Base-by-base conservation (phyloP, 163 green algal genomes). In the Chlorella variabilis region DNA sequence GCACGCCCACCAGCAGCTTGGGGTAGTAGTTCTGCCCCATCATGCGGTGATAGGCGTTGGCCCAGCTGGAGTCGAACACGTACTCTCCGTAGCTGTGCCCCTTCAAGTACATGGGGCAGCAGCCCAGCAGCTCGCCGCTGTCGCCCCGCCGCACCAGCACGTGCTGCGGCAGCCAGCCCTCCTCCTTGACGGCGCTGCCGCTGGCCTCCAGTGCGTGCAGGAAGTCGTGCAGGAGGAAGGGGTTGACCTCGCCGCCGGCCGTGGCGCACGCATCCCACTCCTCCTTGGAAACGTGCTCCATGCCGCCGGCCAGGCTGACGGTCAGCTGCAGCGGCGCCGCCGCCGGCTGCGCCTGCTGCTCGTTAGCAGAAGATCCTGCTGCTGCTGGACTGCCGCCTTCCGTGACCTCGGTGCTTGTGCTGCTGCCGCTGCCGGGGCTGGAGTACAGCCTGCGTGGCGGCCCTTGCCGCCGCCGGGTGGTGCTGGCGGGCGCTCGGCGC, bases 21-120 rank as follows among this genome's bases (percentile, higher is more conserved):
- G 58, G 63, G 68, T 91, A 92, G 84, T 93, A 90, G 18, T 29
- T 39, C 70, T 83, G 23, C 33, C 83, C 80, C 6, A 83, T n/a
- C 45, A 80, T 65, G 6, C 84, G 78, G 11, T 82, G 49, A 27
- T 83, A 81, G 15, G 81, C 76, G n/a, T 91, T 80, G 3, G 89
- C 93, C 94, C 94, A 97, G 48, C 61, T 84, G 67, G 59, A 23
- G 49, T 97, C 93, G 84, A 97, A 97, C 15, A 97, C 92, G 63
- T 97, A 98, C 80, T 97, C 94, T 3, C 91, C 92, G n/a, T 92
- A 89, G 0, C 73, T 89, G 80, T 95, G 91, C 0, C 71, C 87
- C 71, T 92, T 92, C 0, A 93, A 59, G 59, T 92, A 94, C 61
- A 90, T 49, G 27, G 77, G 77, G 5, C 74, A 75, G 58, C 73